Conservation (phyloP, 192 early-diverging fungal species). For the Polychytrium aggregatum region DNA sequence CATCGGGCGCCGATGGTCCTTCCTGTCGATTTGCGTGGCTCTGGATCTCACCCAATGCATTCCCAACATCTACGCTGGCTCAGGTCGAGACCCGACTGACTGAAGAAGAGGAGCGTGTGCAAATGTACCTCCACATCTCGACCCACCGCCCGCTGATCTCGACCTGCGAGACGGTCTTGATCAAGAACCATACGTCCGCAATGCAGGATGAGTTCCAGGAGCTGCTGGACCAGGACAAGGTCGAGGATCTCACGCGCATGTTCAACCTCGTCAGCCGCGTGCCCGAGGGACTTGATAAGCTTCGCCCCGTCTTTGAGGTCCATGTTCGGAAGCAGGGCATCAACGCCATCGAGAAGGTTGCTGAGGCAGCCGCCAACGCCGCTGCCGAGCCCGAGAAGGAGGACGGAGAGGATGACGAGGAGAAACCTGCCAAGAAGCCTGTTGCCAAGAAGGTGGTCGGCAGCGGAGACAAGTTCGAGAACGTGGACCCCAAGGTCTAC, state of each 20-base stretch:
- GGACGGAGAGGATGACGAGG: slow-evolving; percentile 22
- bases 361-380: slow-evolving; percentile 27
- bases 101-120: slow-evolving; percentile 79
- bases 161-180: slow-evolving; percentile 76
- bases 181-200: slow-evolving; percentile 67
- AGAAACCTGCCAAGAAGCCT: slow-evolving; percentile 9
- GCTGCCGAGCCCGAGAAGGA: slow-evolving; percentile 15
- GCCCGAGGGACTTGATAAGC: slow-evolving; percentile 69
- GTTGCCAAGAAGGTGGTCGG: slow-evolving; percentile 15
- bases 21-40: background rate
- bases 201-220: slow-evolving; percentile 87
- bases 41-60: background rate
- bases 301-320: slow-evolving; percentile 62
- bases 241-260: slow-evolving; percentile 82
- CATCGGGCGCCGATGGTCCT: too few species aligned
- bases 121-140: slow-evolving; percentile 75
- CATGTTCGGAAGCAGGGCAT: slow-evolving; percentile 72
- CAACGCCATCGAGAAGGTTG: slow-evolving; percentile 67
- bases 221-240: slow-evolving; percentile 76
- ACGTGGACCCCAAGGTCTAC: slow-evolving; percentile 69
- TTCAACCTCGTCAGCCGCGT: slow-evolving; percentile 70
- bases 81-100: slow-evolving; percentile 62
- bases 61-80: background rate
- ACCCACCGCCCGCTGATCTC: slow-evolving; percentile 68
- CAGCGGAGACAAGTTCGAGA: slow-evolving; percentile 12